phyloP scores from a whole-genome alignment of 768 basidiomycete species.

The Serendipita sp. region DNA sequence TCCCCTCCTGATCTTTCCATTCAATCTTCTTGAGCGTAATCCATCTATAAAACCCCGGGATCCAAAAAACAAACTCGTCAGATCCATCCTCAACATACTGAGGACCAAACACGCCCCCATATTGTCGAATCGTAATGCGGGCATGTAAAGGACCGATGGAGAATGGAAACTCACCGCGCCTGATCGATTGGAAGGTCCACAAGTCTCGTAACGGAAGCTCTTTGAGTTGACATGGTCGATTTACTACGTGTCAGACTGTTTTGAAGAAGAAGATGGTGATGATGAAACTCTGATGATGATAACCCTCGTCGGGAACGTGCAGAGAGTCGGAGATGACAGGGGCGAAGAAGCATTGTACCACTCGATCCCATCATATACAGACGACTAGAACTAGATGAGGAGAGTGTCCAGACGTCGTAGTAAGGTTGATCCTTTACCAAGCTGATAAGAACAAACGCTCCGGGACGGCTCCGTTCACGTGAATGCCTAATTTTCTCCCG shows the following conservation, averaged over 20 bases:
- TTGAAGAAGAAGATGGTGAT: background rate
- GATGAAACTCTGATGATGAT: background rate
- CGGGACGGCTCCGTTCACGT: no score
- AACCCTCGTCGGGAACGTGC: background rate
- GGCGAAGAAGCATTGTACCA: background rate
- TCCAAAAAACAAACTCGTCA: background rate
- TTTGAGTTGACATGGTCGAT: background rate
- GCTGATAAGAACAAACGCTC: no score
- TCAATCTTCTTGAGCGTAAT: constrained; percentile 66
- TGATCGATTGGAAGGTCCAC: constrained; percentile 18
- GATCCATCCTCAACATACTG: background rate
- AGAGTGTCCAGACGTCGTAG: no score
- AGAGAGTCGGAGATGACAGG: background rate
- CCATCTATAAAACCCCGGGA: constrained; percentile 39
- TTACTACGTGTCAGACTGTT: background rate
- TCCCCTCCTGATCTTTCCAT: constrained; percentile 65
- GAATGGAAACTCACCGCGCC: constrained; percentile 7
- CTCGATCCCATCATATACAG: background rate
- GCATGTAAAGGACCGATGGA: background rate
- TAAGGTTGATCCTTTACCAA: no score
- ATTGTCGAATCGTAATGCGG: background rate
- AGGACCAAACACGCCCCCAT: background rate
- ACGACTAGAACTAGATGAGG: no score
- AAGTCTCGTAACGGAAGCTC: background rate
- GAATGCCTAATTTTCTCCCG: no score